A percentile compares a stretch with the other conserved stretches of the same genome.
Conservation (phyloP, 352 stramenopile genomes). For the Pythium vanterpoolii region DNA sequence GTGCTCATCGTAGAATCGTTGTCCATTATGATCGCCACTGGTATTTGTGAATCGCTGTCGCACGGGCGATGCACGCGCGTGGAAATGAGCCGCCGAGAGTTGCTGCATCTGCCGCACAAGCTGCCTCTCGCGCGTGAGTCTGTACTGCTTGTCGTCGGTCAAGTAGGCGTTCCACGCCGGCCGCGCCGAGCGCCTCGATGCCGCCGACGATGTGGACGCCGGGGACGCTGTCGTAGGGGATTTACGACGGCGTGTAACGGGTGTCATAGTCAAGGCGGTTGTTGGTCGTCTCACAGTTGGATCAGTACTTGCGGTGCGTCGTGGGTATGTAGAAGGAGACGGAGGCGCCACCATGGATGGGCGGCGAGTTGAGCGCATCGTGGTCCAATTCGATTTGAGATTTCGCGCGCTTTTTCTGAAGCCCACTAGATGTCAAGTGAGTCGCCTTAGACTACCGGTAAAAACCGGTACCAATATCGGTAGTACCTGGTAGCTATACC, state of each 20-base stretch:
- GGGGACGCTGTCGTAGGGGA: neutral
- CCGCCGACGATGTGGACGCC: neutral
- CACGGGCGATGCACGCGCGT: neutral
- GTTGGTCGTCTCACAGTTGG: neutral
- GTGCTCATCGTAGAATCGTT: neutral
- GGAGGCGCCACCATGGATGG: neutral
- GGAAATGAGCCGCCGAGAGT: constrained; percentile 21
- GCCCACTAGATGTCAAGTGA: neutral
- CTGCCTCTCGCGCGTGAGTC: constrained; percentile 39
- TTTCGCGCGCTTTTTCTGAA: constrained; percentile 8
- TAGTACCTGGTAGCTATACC: neutral
- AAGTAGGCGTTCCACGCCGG: constrained; percentile 55
- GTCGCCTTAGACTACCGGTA: neutral
- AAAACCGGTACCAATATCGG: neutral
- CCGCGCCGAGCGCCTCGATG: constrained; percentile 8
- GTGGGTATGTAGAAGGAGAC: neutral
- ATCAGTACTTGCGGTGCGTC: neutral
- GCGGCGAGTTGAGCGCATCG: constrained; percentile 1
- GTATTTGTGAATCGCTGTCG: neutral
- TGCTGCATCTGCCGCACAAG: constrained; percentile 21
- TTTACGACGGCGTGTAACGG: neutral
- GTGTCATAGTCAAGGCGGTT: neutral
- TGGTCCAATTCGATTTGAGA: neutral
- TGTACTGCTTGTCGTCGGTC: constrained; percentile 45
- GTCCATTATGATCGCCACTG: neutral